These are phyloP conservation scores for Penicillium hordei DNA, from an alignment of 2,329 filamentous ascomycete genomes.

Conservation along the genomic window DNA sequence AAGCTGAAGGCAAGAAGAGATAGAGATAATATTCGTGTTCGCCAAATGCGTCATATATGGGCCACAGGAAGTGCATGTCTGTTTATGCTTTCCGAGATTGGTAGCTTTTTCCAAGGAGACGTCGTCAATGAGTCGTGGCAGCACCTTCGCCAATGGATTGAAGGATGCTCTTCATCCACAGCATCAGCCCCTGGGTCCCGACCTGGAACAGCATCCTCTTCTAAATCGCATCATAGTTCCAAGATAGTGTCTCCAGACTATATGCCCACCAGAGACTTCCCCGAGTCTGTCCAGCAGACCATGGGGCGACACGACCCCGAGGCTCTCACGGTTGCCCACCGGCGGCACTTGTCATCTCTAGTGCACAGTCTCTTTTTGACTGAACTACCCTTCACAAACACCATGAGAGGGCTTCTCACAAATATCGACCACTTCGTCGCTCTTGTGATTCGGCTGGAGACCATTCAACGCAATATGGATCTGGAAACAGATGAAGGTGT, in stretches of 20 bases:
- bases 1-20: slow-evolving; percentile 63
- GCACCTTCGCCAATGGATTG: slow-evolving; percentile 75
- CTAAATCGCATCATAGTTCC: slow-evolving; percentile 18
- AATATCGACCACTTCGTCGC: slow-evolving; percentile 79
- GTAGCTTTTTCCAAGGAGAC: slow-evolving; percentile 85
- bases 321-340: slow-evolving; percentile 76
- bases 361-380: slow-evolving; percentile 46
- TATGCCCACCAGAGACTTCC: slow-evolving; percentile 7
- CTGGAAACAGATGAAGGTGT: slow-evolving; percentile 80
- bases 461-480: slow-evolving; percentile 74
- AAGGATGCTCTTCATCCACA: slow-evolving; percentile 40
- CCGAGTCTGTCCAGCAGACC: slow-evolving; percentile 17
- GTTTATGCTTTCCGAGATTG: slow-evolving; percentile 85
- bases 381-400: slow-evolving; percentile 41
- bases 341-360: slow-evolving; percentile 70
- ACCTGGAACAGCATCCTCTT: slow-evolving; percentile 40
- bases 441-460: slow-evolving; percentile 71
- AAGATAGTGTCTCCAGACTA: slow-evolving; percentile 7
- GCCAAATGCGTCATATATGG: slow-evolving; percentile 79
- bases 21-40: slow-evolving; percentile 62
- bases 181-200: slow-evolving; percentile 34
- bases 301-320: slow-evolving; percentile 71
- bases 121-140: slow-evolving; percentile 80
- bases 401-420: slow-evolving; percentile 40
- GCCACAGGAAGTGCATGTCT: slow-evolving; percentile 82